Base-by-base conservation (phyloP, 2,329 filamentous ascomycete genomes). In the Massarina eburnea region DNA sequence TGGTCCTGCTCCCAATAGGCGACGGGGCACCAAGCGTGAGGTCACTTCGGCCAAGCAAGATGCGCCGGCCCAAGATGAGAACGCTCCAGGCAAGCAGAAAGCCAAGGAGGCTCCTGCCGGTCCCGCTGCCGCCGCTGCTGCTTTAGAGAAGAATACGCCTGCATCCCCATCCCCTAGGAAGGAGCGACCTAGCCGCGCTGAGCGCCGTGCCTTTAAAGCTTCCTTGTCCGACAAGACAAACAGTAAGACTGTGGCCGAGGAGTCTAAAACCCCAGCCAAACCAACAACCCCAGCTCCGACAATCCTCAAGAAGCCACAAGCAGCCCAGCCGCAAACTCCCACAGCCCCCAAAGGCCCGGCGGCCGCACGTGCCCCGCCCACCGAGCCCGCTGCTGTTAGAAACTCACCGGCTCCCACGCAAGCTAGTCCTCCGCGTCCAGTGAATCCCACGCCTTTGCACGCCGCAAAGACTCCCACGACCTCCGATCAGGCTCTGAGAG, bases 1-100 rank as follows among this genome's bases (percentile, higher is more conserved):
- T 12, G 72, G 73, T 22, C 72, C 74, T 30, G 61, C 73, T 24
- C 68, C 73, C n/a, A 74, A 73, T 41, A 74, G 68, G 37, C 61
- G 68, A 38, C 66, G 71, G 27, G 68, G 68, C 14, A 66, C 63
- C 47, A 74, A 67, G 49, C 67, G 67, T 35, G 67, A 71, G 41
- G 53, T 62, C 22, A 58, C 57, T 24, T 35, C 57, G 26, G 50
- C 54, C 37, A 43, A 52, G 3, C 36, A 57, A 15, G 65, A 67
- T 14, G 33, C 53, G 17, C 32, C 58, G 2, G 61, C 51, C 42
- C 46, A 55, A 34, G 64, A 67, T 30, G 63, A 69, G 15, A 37
- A 59, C 8, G 42, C 60, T 26, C 39, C 62, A 14, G 38, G 48
- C 7, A 64, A 63, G 8, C 57, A 59, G 9, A 70, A 66, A 47